Conservation (phyloP, 129 eudicot genomes). For the Flaveria robusta region DNA sequence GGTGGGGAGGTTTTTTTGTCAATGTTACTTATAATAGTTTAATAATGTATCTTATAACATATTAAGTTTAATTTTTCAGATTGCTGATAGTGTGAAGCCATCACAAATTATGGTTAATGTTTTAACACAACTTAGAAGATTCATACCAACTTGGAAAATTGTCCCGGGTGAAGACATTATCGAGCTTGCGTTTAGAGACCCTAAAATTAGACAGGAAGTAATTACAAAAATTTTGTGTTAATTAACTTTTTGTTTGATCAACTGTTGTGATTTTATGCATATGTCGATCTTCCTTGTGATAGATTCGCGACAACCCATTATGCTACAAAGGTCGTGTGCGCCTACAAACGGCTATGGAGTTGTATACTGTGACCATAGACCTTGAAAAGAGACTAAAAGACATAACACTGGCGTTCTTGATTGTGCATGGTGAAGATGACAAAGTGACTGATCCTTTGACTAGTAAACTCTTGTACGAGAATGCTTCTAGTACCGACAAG, state of each 20-base stretch:
- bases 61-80: constrained; percentile 27
- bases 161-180: constrained; percentile 61
- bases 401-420: constrained; percentile 65
- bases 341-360: constrained; percentile 63
- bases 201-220: constrained; percentile 64
- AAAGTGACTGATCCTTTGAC: constrained; percentile 79
- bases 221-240: constrained; percentile 8
- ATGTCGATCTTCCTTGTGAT: constrained; percentile 5
- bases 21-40: no score
- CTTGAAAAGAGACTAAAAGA: constrained; percentile 70
- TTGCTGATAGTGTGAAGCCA: constrained; percentile 56
- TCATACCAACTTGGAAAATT: constrained; percentile 62
- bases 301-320: constrained; percentile 77
- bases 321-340: constrained; percentile 92
- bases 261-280: neutral
- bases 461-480: constrained; percentile 68
- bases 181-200: constrained; percentile 80
- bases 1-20: no score
- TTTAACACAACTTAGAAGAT: constrained; percentile 27
- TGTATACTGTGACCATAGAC: constrained; percentile 50
- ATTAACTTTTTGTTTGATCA: no score
- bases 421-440: constrained; percentile 78
- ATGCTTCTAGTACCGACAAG: constrained; percentile 66
- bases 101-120: constrained; percentile 33
- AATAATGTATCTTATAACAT: neutral